phyloP scores from a whole-genome alignment of 345 rosid species.

The Populus deltoides region DNA sequence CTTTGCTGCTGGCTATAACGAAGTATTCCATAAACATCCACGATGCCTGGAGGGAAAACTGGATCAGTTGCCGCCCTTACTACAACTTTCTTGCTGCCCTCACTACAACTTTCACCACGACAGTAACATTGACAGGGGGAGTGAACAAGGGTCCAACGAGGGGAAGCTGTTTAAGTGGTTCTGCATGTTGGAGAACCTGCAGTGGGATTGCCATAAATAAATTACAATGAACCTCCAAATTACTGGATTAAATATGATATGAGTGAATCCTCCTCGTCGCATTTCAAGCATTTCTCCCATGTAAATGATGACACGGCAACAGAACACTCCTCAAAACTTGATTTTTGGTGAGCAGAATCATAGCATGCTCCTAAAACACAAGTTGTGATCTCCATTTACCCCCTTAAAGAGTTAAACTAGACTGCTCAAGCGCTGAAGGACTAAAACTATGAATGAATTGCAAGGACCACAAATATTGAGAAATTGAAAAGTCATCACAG shows the following conservation, averaged over 20 bases:
- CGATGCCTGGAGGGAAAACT: slow-evolving; percentile 55
- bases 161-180: slow-evolving; percentile 54
- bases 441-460: no score
- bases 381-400: not conserved
- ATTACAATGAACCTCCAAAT: not conserved
- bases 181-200: slow-evolving; percentile 53
- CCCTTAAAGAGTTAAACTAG: not conserved
- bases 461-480: not conserved
- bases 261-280: not conserved
- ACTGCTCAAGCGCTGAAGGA: no score
- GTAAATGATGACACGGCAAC: not conserved
- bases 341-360: not conserved
- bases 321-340: not conserved
- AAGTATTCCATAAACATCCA: slow-evolving; percentile 45
- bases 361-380: not conserved
- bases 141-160: slow-evolving; percentile 52
- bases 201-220: not conserved
- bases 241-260: no score
- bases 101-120: slow-evolving; percentile 48
- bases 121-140: slow-evolving; percentile 43
- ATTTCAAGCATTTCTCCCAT: not conserved
- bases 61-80: slow-evolving; percentile 57
- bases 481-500: not conserved
- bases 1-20: slow-evolving; percentile 41
- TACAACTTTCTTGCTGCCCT: slow-evolving; percentile 56